Evolutionary conservation across 129 eudicot species (phyloP), one percentile per base, ranked within the genome.

Genomic region (Ambrosia trifida): DNA sequence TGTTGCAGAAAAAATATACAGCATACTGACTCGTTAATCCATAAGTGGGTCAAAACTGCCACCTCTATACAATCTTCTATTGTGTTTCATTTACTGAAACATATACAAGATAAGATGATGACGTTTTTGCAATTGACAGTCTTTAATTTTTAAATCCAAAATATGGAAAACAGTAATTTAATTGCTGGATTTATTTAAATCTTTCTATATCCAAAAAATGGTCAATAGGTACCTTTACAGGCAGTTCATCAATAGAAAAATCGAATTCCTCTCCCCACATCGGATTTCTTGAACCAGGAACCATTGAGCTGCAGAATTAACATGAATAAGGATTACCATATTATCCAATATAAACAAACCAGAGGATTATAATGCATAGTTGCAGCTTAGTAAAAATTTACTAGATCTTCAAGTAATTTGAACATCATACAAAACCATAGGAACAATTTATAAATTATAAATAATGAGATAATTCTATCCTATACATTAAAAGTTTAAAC

Each of bases 211-310:
- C 78, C 54, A 24, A 24, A 53, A 64, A 35, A 72, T 58, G 24
- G 57, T 49, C 46, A 32, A 41, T 38, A 79, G 63, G 64, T 85
- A 94, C 98, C 98, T 87, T 89, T 13, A 85, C 93, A 64, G 98
- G 98, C 75, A 94, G 95, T 73, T 94, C 93, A 51, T 94, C 97
- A 14, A 89, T 93, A 76, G 92, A 70, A 78, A 94, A 94, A 73
- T 89, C 79, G 68, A 94, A 94, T 75, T 89, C 96, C 79, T 94
- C 98, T 40, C 98, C 98, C 98, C 98, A 94, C 98, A 94, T 87
- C 54, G 98, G 98, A 76, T 94, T 94, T 86, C 98, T 84, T 78
- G 98, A 89, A 68, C 98, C 98, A 72, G 98, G 98, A 80, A 94
- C 87, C 98, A 94, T 94, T 31, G 98, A 94, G 73, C 98, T 94